Conservation (phyloP, 2,329 filamentous ascomycete species). For the Fusarium protoensiforme region DNA sequence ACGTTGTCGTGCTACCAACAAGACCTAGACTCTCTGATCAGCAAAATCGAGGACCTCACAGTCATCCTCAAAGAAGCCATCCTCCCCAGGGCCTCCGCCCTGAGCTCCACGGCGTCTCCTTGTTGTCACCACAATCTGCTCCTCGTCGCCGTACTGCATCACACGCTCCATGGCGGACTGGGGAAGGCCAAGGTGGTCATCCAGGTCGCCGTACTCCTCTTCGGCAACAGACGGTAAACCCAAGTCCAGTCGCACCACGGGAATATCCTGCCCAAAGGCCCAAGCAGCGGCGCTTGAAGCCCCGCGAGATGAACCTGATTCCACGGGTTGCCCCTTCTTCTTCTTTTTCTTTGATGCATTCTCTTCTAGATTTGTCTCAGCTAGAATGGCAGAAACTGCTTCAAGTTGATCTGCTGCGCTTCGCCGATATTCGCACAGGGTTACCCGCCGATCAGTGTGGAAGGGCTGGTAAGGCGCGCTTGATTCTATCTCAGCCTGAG, state of each 20-base stretch:
- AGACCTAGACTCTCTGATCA: constrained; percentile 69
- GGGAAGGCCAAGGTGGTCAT: constrained; percentile 69
- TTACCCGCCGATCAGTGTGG: constrained; percentile 88
- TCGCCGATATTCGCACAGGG: constrained; percentile 73
- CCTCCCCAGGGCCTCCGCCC: constrained; percentile 66
- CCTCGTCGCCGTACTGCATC: constrained; percentile 70
- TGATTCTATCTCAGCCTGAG: constrained; percentile 90
- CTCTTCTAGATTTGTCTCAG: constrained; percentile 55
- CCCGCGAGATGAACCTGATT: constrained; percentile 24
- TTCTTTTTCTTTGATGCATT: constrained; percentile 51
- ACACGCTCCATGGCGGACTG: constrained; percentile 73
- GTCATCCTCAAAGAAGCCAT: constrained; percentile 91
- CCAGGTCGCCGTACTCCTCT: constrained; percentile 63
- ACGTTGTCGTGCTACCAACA: constrained; percentile 1
- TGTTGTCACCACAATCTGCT: constrained; percentile 86
- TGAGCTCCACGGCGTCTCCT: constrained; percentile 71
- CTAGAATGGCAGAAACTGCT: constrained; percentile 53
- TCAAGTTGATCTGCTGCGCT: constrained; percentile 48
- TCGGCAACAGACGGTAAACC: constrained; percentile 59
- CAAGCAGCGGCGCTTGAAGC: constrained; percentile 51
- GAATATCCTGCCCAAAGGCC: constrained; percentile 70
- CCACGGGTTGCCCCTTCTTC: constrained; percentile 46
- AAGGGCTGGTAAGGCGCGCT: constrained; percentile 96
- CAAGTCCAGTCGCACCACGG: constrained; percentile 62
- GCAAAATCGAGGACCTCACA: constrained; percentile 93